Base-by-base conservation (phyloP, 306 rosid species). In the Medicago truncatula region DNA sequence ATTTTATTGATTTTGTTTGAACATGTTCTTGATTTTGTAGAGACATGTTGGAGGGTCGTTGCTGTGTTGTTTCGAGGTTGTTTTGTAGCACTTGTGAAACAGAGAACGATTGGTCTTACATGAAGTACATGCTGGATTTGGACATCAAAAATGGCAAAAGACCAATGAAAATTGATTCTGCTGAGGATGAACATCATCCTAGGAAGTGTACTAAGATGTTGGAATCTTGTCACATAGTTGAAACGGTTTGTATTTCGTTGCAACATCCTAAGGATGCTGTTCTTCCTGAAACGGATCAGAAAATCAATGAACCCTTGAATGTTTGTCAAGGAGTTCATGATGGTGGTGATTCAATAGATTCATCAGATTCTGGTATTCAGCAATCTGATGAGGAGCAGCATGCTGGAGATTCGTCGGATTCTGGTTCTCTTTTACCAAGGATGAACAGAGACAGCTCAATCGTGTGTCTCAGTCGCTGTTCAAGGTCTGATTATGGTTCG, bases 21-120 rank as follows among this genome's bases (percentile, higher is more conserved):
- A 81, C 90, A 87, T 88, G 83, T 50, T 43, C 7, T 62, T 74
- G 81, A 74, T 69, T 84, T 84, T 66, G 85, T 54, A 77, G 80
- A 85, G 96, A 89, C 79, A 95, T 96, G 99, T 96, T 90, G 87
- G 99, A 96, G 75, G 89, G 80, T 74, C 93, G 92, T 71, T 88
- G 90, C 58, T 85, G 83, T 36, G 63, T 87, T 75, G 76, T 87
- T 70, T 84, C 89, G 57, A 84, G 97, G 87, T 84, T 88, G 91
- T 92, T 86, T 85, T 62, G 92, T 39, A 84, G 89, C 85, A 59
- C 85, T 70, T 91, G 91, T 88, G 89, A 84, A 78, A 73, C 89
- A 6, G 90, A 88, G 56, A 66, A 66, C 84, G 71, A 89, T 81
- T 90, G 96, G 96, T 43, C 89, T 83, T 88, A 63, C 86, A 83